Conservation (phyloP, 1,284 basidiomycete genomes). For the Sanghuangporus weigelae region DNA sequence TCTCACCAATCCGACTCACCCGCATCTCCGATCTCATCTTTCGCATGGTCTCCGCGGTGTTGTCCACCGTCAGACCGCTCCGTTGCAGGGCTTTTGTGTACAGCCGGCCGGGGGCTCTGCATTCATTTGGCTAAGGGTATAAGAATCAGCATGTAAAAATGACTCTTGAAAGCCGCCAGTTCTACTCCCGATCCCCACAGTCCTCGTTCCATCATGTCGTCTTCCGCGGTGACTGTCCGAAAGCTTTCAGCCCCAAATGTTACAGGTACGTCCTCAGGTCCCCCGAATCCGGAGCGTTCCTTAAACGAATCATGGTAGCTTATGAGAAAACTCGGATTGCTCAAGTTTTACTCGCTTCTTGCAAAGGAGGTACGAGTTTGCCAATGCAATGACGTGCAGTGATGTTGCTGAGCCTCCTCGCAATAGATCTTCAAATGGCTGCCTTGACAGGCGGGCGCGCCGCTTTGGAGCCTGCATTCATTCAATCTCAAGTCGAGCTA, state of each 20-base stretch:
- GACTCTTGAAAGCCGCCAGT: neutral
- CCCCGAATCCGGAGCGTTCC: neutral
- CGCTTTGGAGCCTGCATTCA: slow-evolving; percentile 11
- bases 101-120: slow-evolving; percentile 7
- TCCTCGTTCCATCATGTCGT: slow-evolving; percentile 5
- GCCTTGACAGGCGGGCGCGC: slow-evolving; percentile 14
- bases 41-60: slow-evolving; percentile 12
- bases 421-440: slow-evolving; percentile 11
- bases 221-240: slow-evolving; percentile 7
- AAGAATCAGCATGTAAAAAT: slow-evolving; percentile 6
- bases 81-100: slow-evolving; percentile 2
- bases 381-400: neutral
- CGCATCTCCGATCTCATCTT: slow-evolving; percentile 12
- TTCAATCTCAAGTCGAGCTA: slow-evolving; percentile 14
- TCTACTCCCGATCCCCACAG: neutral
- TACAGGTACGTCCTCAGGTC: neutral
- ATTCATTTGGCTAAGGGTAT: neutral
- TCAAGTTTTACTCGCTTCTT: slow-evolving; percentile 10
- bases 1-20: slow-evolving; percentile 4
- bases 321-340: slow-evolving; percentile 11
- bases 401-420: neutral
- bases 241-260: slow-evolving; percentile 2
- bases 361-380: slow-evolving; percentile 10
- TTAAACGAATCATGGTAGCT: neutral
- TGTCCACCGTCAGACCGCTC: neutral